Percentiles rank a stretch among this genome's conserved stretches.
These are phyloP conservation scores for Phialemonium atrogriseum DNA, from an alignment of 2,329 filamentous ascomycete genomes.

Conservation along the genomic window DNA sequence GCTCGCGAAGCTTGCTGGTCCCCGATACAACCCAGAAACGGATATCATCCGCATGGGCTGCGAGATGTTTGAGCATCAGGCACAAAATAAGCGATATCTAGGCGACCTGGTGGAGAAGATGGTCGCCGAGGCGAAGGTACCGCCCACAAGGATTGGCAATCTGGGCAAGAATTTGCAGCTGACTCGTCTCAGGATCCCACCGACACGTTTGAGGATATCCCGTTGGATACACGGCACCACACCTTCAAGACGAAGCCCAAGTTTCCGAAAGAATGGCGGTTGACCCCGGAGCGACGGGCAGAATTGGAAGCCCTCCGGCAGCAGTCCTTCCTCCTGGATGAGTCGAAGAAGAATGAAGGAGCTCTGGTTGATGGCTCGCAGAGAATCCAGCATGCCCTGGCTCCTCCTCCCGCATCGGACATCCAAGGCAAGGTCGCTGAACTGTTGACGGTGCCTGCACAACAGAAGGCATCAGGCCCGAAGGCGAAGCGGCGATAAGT, in stretches of 20 bases:
- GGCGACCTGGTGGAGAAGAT: constrained; percentile 68
- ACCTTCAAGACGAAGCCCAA: constrained; percentile 55
- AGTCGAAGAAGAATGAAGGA: constrained; percentile 42
- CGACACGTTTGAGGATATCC: constrained; percentile 83
- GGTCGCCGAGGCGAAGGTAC: constrained; percentile 63
- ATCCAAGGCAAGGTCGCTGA: constrained; percentile 10
- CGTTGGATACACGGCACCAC: constrained; percentile 82
- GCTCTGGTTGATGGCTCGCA: constrained; percentile 49
- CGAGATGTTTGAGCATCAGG: constrained; percentile 79
- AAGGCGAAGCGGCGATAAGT: too few species aligned
- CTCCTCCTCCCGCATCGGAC: constrained; percentile 7
- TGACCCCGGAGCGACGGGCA: constrained; percentile 61
- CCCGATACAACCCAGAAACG: constrained; percentile 79
- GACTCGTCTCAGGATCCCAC: constrained; percentile 45
- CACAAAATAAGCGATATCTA: constrained; percentile 95
- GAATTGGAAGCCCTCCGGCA: constrained; percentile 56
- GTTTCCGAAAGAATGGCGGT: constrained; percentile 77
- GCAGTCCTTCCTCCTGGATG: constrained; percentile 43
- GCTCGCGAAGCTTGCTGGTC: constrained; percentile 77
- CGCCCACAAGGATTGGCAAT: too few species aligned
- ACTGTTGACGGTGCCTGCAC: constrained; percentile 17
- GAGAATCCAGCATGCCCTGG: constrained; percentile 33
- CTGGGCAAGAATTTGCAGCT: too few species aligned
- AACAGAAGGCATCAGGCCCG: too few species aligned
- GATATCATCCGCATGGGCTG: constrained; percentile 82